These are phyloP conservation scores for Apophysomyces variabilis DNA, from an alignment of 371 early-diverging fungal species.

Conservation along the genomic window DNA sequence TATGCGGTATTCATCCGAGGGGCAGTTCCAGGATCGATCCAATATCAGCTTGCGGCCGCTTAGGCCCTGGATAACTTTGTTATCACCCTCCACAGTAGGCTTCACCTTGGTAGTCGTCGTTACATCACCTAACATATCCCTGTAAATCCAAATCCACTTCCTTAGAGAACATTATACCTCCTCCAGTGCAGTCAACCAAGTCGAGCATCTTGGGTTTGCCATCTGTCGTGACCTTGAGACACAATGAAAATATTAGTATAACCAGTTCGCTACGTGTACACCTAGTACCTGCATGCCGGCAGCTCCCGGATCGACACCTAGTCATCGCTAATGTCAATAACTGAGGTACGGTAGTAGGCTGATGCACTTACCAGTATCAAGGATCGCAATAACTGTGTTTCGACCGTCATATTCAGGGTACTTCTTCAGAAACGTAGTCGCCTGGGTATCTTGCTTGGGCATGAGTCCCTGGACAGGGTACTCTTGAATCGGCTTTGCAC, in stretches of 20 bases:
- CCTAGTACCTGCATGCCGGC: conserved; percentile 71
- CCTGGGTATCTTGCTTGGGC: conserved; percentile 87
- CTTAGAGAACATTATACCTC: conserved; percentile 31
- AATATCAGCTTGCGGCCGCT: conserved; percentile 81
- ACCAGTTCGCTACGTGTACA: background rate
- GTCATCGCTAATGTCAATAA: background rate
- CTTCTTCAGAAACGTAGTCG: conserved; percentile 79
- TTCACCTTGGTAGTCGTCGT: conserved; percentile 65
- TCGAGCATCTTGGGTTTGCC: conserved; percentile 91
- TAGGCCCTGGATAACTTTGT: conserved; percentile 65
- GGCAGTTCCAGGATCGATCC: conserved; percentile 74
- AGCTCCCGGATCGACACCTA: conserved; percentile 91
- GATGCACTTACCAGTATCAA: conserved; percentile 73
- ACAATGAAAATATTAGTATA: conserved; percentile 9
- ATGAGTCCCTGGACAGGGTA: conserved; percentile 76
- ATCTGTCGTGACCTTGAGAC: conserved; percentile 73
- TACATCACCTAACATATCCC: conserved; percentile 66
- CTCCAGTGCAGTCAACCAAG: conserved; percentile 93
- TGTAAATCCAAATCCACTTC: background rate
- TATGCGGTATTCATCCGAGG: conserved; percentile 80
- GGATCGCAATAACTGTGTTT: conserved; percentile 86
- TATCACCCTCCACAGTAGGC: conserved; percentile 43
- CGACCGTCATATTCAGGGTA: conserved; percentile 90
- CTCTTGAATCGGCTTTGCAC: conserved; percentile 52
- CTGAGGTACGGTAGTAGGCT: background rate